phyloP scores from a whole-genome alignment of 768 basidiomycete species.

The Gyrodon lividus region DNA sequence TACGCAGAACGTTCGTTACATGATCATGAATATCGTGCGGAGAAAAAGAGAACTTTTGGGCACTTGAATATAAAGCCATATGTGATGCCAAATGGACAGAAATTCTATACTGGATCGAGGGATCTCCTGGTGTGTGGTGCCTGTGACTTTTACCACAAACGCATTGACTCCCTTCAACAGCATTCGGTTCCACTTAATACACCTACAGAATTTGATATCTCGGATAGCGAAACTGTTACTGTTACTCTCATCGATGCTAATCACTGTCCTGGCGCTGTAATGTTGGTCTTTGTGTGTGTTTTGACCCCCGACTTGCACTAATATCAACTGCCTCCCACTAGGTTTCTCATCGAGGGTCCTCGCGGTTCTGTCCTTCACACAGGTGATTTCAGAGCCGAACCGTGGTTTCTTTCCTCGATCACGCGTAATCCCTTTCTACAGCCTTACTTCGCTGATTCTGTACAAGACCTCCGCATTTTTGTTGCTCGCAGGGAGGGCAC shows the following conservation, averaged over 20 bases:
- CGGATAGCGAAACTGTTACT: slow-evolving; percentile 54
- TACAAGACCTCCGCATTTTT: slow-evolving; percentile 22
- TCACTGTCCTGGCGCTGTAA: slow-evolving; percentile 92
- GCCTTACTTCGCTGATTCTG: slow-evolving; percentile 54
- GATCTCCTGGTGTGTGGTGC: slow-evolving; percentile 61
- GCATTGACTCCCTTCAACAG: slow-evolving; percentile 33
- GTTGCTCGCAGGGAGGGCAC: slow-evolving; percentile 25
- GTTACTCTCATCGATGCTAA: slow-evolving; percentile 89
- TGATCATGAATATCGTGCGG: slow-evolving; percentile 36
- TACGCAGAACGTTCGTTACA: slow-evolving; percentile 60
- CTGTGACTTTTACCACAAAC: neutral
- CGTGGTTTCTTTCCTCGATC: slow-evolving; percentile 70
- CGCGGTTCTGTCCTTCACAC: slow-evolving; percentile 82
- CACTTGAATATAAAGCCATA: slow-evolving; percentile 64
- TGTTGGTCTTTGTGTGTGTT: slow-evolving; percentile 48
- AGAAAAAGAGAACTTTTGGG: slow-evolving; percentile 50
- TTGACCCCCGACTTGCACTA: neutral
- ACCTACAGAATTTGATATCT: slow-evolving; percentile 62
- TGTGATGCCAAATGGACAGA: slow-evolving; percentile 44
- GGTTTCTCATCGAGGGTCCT: slow-evolving; percentile 80
- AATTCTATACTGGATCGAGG: slow-evolving; percentile 51
- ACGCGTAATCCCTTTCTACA: slow-evolving; percentile 68
- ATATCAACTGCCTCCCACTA: slow-evolving; percentile 29
- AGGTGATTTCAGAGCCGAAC: slow-evolving; percentile 90
- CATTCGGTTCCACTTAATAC: slow-evolving; percentile 57